Evolutionary conservation across 805 yeast genomes (phyloP), one percentile per base, ranked within the genome.

Genomic region (Cyberlindnera bimundalis): DNA sequence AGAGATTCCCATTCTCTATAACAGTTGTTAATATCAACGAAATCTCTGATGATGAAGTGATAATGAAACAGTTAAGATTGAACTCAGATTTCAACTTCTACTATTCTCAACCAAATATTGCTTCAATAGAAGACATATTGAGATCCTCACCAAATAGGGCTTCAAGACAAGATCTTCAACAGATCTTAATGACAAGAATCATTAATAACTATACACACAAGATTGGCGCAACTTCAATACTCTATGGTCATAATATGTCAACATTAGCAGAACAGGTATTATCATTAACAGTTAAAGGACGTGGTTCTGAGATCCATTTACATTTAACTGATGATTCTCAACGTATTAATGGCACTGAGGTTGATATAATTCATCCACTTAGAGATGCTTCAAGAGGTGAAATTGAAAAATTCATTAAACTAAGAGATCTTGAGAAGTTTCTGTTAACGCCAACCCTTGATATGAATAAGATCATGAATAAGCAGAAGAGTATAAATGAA

Each of bases 191-290:
- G 14, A 67, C 68, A 6, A 74, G 74, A 29, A 50, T 81, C 4
- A 61, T 81, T 2, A 50, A 69, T 24, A 58, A 65, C 21, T 59
- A 71, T 11, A 86, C 89, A 0, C 50, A 52, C 6, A 59, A 63
- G 11, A 61, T 66, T 13, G 54, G 60, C 0, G 74, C 79, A 51
- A 66, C 71, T n/a, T 71, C 84, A n/a, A 64, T 87, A 3, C 36
- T 88, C 8, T 77, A 78, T 66, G 87, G 91, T 2, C 85, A 81
- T 55, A 79, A 84, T 20, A 85, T 87, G 95, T 84, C 96, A 1
- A 71, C 80, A 30, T 58, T 90, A 18, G 95, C 97, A 1, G 87
- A 83, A 52, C 79, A 80, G 46, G 78, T 85, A n/a, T 67, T 91
- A 25, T 71, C 95, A 0, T 62, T 85, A 40, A 82, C 95, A 0